Conservation (phyloP, 768 basidiomycete species). For the Podaxis pistillaris region DNA sequence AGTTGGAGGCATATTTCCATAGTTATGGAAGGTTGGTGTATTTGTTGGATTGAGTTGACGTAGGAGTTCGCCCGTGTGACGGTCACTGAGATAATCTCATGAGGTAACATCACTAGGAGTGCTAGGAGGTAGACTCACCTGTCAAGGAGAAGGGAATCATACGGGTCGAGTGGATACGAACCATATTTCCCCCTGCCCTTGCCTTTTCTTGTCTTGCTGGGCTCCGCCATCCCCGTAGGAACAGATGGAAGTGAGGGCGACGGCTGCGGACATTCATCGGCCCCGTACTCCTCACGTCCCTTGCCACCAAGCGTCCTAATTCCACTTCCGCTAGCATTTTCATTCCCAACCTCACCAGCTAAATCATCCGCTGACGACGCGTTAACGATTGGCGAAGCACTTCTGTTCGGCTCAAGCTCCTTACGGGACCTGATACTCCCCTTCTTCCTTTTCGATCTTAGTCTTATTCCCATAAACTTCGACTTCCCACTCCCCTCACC, state of each 20-base stretch:
- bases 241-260: not conserved
- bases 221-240: not conserved
- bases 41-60: conserved; percentile 50
- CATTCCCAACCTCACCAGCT: not conserved
- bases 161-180: conserved; percentile 35
- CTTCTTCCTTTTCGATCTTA: conserved; percentile 23
- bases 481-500: conserved; percentile 7
- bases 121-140: conserved; percentile 40
- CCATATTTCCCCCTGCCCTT: not conserved
- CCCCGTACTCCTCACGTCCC: not conserved
- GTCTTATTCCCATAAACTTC: conserved; percentile 24
- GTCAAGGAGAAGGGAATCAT: conserved; percentile 51
- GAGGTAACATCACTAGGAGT: conserved; percentile 4
- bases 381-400: not conserved
- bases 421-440: not conserved
- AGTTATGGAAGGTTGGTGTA: conserved; percentile 59
- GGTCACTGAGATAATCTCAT: conserved; percentile 46
- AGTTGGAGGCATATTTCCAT: conserved; percentile 42
- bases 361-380: not conserved
- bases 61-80: conserved; percentile 50
- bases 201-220: too few species aligned
- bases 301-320: not conserved
- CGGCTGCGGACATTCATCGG: not conserved
- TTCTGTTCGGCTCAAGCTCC: conserved; percentile 2
- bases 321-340: not conserved